Evolutionary conservation across 345 rosid genomes (phyloP).

Genomic region (Eucalyptus regnans): DNA sequence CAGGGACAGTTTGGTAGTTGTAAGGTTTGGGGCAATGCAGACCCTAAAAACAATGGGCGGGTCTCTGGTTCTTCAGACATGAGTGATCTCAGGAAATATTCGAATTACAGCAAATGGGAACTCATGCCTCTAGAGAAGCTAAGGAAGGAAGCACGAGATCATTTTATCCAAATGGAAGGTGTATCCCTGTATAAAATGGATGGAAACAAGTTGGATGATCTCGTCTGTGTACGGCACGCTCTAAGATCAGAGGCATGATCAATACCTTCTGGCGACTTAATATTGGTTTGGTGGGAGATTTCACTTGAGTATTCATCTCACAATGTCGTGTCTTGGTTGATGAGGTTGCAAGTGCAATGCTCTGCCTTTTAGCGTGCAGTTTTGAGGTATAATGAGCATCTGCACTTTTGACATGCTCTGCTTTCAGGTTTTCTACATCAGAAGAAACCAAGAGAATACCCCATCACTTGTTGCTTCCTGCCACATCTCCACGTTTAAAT

Average conservation of each 20-base stretch:
- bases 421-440: neutral
- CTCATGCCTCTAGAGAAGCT: constrained; percentile 62
- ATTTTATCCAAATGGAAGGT: constrained; percentile 62
- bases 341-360: neutral
- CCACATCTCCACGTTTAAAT: too few relatives aligned
- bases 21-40: constrained; percentile 80
- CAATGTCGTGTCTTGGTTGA: neutral
- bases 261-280: neutral
- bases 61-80: constrained; percentile 80
- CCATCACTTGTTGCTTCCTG: too few relatives aligned
- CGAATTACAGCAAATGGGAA: constrained; percentile 92
- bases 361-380: neutral
- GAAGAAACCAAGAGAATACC: neutral
- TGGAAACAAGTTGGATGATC: constrained; percentile 90
- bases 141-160: constrained; percentile 83
- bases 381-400: neutral
- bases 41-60: constrained; percentile 37
- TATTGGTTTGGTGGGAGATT: neutral
- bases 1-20: constrained; percentile 76
- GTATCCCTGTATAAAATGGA: constrained; percentile 93
- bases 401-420: neutral
- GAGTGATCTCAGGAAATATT: constrained; percentile 57
- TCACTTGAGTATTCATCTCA: neutral
- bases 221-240: constrained; percentile 73
- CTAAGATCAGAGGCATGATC: constrained; percentile 9